Conservation (phyloP, 2,329 filamentous ascomycete genomes). For the Dendryphion nanum region DNA sequence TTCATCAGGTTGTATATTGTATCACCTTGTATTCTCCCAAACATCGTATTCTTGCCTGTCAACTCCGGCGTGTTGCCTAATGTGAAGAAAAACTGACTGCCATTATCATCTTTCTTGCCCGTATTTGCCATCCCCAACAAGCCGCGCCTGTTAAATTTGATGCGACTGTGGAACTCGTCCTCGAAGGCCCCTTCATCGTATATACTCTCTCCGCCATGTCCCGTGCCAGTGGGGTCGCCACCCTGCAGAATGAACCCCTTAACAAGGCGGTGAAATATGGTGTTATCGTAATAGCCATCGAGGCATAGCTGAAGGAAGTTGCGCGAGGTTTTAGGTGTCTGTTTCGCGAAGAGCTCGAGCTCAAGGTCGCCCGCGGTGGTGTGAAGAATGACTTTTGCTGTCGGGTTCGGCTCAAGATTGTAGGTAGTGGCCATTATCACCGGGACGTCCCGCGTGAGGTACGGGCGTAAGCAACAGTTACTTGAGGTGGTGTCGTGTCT, state of each 20-base stretch:
- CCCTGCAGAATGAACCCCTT: conserved; percentile 93
- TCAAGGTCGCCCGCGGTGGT: conserved; percentile 87
- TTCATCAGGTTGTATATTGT: conserved; percentile 95
- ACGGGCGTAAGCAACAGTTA: neutral
- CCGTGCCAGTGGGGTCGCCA: conserved; percentile 90
- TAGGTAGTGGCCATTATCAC: conserved; percentile 83
- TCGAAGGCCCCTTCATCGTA: conserved; percentile 80
- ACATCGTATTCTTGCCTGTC: conserved; percentile 87
- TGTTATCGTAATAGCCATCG: conserved; percentile 92
- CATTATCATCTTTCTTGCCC: conserved; percentile 73
- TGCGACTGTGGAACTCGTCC: conserved; percentile 87
- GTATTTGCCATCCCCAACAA: conserved; percentile 96
- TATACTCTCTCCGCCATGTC: conserved; percentile 87
- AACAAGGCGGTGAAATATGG: conserved; percentile 89
- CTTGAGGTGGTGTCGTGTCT: conserved; percentile 1
- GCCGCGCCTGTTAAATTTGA: conserved; percentile 90
- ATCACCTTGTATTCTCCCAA: conserved; percentile 87
- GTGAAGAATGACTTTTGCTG: conserved; percentile 85
- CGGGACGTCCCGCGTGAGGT: no score
- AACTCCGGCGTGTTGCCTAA: conserved; percentile 79
- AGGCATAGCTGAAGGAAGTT: conserved; percentile 96
- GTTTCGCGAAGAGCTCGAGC: conserved; percentile 92
- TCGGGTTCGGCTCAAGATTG: conserved; percentile 92
- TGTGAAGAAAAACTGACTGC: conserved; percentile 97
- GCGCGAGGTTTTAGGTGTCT: conserved; percentile 84